Evolutionary conservation across 2,329 filamentous ascomycete genomes (phyloP).

Genomic region (Ciborinia camelliae): DNA sequence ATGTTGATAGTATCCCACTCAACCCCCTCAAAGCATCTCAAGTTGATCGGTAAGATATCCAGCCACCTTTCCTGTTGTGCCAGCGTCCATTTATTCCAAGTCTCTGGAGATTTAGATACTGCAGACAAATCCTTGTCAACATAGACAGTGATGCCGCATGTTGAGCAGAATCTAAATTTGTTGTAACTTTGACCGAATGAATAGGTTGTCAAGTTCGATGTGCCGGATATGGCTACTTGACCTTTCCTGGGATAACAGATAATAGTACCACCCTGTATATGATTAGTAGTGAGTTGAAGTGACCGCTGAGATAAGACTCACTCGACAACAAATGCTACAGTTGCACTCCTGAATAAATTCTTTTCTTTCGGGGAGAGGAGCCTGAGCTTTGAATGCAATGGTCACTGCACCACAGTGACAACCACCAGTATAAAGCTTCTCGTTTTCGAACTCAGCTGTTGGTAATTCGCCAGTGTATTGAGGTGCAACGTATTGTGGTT

Average conservation of each 20-base stretch:
- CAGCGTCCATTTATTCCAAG: background rate
- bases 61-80: constrained; percentile 16
- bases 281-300: background rate
- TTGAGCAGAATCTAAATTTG: constrained; percentile 21
- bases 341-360: constrained; percentile 25
- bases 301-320: constrained; percentile 6
- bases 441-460: constrained; percentile 21
- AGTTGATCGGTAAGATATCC: constrained; percentile 19
- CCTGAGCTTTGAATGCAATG: constrained; percentile 25
- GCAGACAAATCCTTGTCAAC: constrained; percentile 3
- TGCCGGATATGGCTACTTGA: constrained; percentile 18
- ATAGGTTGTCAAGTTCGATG: constrained; percentile 16
- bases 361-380: constrained; percentile 11
- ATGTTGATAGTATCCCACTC: constrained; percentile 22
- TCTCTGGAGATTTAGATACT: background rate
- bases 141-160: constrained; percentile 18
- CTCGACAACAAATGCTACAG: constrained; percentile 28
- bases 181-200: constrained; percentile 13
- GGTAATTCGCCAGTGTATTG: constrained; percentile 22
- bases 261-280: constrained; percentile 16
- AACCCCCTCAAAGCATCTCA: constrained; percentile 23
- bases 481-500: constrained; percentile 23
- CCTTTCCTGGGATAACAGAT: constrained; percentile 17
- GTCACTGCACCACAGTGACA: constrained; percentile 33
- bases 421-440: constrained; percentile 28